A percentile compares a stretch with the other conserved stretches of the same genome.
Evolutionary conservation across 495 filamentous ascomycete genomes (phyloP).

Genomic region (Filosporella fistucella): DNA sequence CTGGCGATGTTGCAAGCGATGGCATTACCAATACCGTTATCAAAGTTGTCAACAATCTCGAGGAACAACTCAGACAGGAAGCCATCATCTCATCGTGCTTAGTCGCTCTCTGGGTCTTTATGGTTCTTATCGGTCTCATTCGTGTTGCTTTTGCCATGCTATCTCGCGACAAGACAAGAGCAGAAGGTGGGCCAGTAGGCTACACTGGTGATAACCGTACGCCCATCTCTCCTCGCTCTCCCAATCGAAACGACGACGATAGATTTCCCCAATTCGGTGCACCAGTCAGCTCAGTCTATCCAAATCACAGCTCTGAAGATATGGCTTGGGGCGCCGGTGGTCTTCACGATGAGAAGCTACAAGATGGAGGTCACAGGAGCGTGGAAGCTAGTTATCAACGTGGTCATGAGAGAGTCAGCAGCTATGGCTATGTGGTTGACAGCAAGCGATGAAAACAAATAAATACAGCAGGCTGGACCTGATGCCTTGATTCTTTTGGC

Average conservation of each 20-base stretch:
- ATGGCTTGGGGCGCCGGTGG: not conserved
- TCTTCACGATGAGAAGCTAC: conserved; percentile 11
- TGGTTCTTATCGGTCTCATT: conserved; percentile 67
- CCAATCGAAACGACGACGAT: conserved; percentile 2
- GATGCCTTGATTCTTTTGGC: too few species aligned
- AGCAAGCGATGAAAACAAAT: too few species aligned
- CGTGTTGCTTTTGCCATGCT: conserved; percentile 54
- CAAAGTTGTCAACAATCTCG: conserved; percentile 58
- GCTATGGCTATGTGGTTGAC: conserved; percentile 21
- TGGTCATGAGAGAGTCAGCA: conserved; percentile 19
- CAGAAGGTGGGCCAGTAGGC: conserved; percentile 37
- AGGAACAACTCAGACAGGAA: conserved; percentile 62
- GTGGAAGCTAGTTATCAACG: conserved; percentile 13
- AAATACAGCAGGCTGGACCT: too few species aligned
- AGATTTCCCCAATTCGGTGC: conserved; percentile 21
- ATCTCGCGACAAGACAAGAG: conserved; percentile 45
- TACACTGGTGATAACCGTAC: conserved; percentile 18
- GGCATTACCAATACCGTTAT: conserved; percentile 73
- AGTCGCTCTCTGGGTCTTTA: conserved; percentile 68
- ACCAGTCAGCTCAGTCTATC: conserved; percentile 9
- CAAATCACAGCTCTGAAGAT: conserved; percentile 1
- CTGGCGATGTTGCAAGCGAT: conserved; percentile 53
- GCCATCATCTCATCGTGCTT: conserved; percentile 65
- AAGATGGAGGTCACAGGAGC: conserved; percentile 8
- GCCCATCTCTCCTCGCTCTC: not conserved